Base-by-base conservation (phyloP, 2,329 filamentous ascomycete species). In the Falciphora oryzae region DNA sequence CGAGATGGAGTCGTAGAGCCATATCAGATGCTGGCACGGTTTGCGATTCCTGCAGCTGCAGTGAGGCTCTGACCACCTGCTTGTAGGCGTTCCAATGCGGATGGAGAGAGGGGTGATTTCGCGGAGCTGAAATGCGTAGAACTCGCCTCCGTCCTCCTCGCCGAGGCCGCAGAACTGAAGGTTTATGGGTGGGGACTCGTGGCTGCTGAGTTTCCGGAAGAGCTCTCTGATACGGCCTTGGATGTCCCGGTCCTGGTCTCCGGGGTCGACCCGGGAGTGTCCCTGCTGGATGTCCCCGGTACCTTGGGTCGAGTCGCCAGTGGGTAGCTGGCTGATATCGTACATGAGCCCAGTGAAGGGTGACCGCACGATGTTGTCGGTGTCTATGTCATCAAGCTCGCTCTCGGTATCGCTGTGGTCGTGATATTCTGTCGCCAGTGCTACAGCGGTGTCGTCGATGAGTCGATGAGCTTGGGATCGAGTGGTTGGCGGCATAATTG, bases 121-220 rank as follows among this genome's bases (percentile, higher is more conserved):
- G 4, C 81, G 81, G 75, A 86, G 79, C 69, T 85, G 79, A 66
- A 86, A 86, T 61, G 83, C 81, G 65, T 83, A 85, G 25, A 58
- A 58, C 4, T 58, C 57, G 13, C 29, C 29, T 11, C 57, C 57
- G 4, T 58, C 57, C 58, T 69, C 64, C 32, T 70, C 70, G n/a
- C 71, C 71, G 28, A 67, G 35, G 56, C 79, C 78, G 65, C 83
- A 85, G 64, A 78, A 78, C 68, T 84, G 79, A 8, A 86, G 72
- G 0, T 78, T 75, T 65, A 86, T 79, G 65, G 77, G 76, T 2
- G 83, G 80, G 0, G 82, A 78, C 14, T 82, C 78, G 38, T 74
- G 69, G 28, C 65, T 65, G 0, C 67, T 61, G 2, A 64, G 61
- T 16, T 70, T 65, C 29, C 69, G 74, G 66, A 84, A 81, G 29